Base-by-base conservation (phyloP, 2,329 filamentous ascomycete species). In the Elsinoe necatrix region DNA sequence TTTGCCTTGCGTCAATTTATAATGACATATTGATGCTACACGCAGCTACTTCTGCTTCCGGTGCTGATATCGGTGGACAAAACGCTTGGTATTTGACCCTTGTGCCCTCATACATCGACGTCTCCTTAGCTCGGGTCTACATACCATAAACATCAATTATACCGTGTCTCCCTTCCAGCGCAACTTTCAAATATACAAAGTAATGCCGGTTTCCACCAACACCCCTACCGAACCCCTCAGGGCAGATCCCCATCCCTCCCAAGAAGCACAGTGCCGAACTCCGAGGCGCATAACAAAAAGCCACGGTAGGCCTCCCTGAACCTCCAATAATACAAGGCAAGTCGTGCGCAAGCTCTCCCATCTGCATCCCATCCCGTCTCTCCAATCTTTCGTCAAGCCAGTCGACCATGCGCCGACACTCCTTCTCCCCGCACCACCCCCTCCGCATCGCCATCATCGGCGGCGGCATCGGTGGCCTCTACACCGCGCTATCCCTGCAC, bases 401-500 rank as follows among this genome's bases (percentile, higher is more conserved):
- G n/a, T n/a, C n/a, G 5, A 14, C 4, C 31, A 52, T 52, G 31
- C 48, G 48, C 20, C 29, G 29, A 12, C 31, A 52, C 48, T 34
- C 14, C 31, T 21, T 37, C 48, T 6, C 20, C 55, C 21, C 23
- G 18, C 25, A n/a, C 29, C 5, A 52, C 34, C 57, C 62, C 6
- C 60, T 67, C 41, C 58, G 58, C 11, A 62, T 74, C 42, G 71
- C 69, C 55, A 64, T 74, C 29, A 65, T 72, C 16, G 71, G 72
- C 21, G 72, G 71, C 21, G 72, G 72, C 55, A 70, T 73, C 20
- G 69, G 69, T 27, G 72, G 72, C 14, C 66, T 73, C 20, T 68
- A 66, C 56, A 61, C 66, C 14, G 67, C 70, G 12, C 66, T 73
- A 12, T 64, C 68, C n/a, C 65, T 73, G 5, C 65, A 69, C 47